These are phyloP conservation scores for Phytophthora vignae DNA, from an alignment of 352 stramenopile species.

Conservation along the genomic window DNA sequence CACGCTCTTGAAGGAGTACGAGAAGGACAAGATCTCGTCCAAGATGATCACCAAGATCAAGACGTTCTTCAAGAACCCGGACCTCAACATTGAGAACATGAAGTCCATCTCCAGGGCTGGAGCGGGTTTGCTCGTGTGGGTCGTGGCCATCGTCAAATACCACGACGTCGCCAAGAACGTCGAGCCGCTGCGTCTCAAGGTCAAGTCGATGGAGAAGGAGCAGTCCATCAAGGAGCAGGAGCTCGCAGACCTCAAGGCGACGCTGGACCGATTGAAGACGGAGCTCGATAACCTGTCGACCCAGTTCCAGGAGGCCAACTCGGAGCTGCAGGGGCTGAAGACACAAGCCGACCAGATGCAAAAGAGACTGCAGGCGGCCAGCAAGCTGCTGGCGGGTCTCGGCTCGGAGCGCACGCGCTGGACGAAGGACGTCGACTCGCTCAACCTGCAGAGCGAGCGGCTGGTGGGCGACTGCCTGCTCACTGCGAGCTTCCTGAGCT, in stretches of 20 bases:
- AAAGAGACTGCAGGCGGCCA: conserved; percentile 92
- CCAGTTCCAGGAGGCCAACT: conserved; percentile 93
- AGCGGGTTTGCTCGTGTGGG: conserved; percentile 92
- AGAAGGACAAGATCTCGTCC: conserved; percentile 96
- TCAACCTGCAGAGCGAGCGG: conserved; percentile 86
- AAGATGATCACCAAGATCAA: conserved; percentile 96
- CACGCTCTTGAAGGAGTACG: conserved; percentile 93
- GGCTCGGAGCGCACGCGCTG: conserved; percentile 92
- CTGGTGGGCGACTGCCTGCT: conserved; percentile 92
- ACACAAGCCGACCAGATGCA: conserved; percentile 95
- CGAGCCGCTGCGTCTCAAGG: conserved; percentile 91
- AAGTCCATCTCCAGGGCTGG: conserved; percentile 94
- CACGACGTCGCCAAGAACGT: conserved; percentile 96
- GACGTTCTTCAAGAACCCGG: conserved; percentile 94
- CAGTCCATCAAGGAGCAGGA: conserved; percentile 92
- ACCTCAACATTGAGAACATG: conserved; percentile 96
- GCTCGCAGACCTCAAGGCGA: conserved; percentile 86
- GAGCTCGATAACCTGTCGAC: conserved; percentile 92
- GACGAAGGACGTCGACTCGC: conserved; percentile 91
- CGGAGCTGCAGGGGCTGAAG: conserved; percentile 93
- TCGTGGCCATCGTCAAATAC: conserved; percentile 96
- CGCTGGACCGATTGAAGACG: conserved; percentile 80
- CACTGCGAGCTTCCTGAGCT: conserved; percentile 92
- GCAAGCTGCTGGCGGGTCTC: conserved; percentile 93
- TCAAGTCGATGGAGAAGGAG: conserved; percentile 95